Percentiles rank a stretch among this genome's conserved stretches.
These are phyloP conservation scores for Cyclocybe aegerita DNA, from an alignment of 768 basidiomycete species.

Conservation along the genomic window DNA sequence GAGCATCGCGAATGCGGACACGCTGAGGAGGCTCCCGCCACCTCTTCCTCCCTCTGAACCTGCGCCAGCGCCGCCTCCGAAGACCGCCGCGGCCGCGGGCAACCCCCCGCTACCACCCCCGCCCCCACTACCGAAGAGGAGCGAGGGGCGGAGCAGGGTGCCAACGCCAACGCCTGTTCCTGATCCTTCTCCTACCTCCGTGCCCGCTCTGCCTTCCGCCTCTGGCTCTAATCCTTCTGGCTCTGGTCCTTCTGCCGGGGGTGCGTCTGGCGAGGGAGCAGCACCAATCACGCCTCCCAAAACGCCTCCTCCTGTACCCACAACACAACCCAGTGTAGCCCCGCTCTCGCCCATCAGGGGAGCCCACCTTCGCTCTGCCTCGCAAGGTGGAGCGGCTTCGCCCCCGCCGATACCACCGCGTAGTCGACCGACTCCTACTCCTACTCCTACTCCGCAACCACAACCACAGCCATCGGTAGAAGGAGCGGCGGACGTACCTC, in stretches of 20 bases:
- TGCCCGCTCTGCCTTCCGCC: background rate
- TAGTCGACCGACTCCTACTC: background rate
- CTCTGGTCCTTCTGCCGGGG: background rate
- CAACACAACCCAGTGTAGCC: no score
- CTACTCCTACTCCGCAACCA: slow-evolving; percentile 24
- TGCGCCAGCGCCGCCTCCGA: slow-evolving; percentile 13
- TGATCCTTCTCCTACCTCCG: slow-evolving; percentile 3
- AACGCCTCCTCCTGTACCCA: slow-evolving; percentile 4
- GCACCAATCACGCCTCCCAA: slow-evolving; percentile 5
- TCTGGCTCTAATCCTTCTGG: no score
- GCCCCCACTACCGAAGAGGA: slow-evolving; percentile 55
- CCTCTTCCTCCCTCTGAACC: slow-evolving; percentile 2
- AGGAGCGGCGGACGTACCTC: slow-evolving; percentile 28
- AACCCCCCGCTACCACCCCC: slow-evolving; percentile 17
- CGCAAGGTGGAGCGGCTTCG: slow-evolving; percentile 11
- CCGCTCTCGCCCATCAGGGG: slow-evolving; percentile 6
- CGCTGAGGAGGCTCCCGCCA: slow-evolving; percentile 7
- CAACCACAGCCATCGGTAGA: no score
- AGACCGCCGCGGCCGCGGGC: slow-evolving; percentile 39
- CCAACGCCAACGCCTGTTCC: slow-evolving; percentile 7
- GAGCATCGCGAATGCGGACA: no score
- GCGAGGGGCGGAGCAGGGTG: slow-evolving; percentile 30
- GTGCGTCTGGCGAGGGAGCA: background rate
- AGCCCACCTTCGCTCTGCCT: slow-evolving; percentile 1
- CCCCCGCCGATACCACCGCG: slow-evolving; percentile 5